Conservation (phyloP, 176 grass and related monocot species). For the Carex scoparia region DNA sequence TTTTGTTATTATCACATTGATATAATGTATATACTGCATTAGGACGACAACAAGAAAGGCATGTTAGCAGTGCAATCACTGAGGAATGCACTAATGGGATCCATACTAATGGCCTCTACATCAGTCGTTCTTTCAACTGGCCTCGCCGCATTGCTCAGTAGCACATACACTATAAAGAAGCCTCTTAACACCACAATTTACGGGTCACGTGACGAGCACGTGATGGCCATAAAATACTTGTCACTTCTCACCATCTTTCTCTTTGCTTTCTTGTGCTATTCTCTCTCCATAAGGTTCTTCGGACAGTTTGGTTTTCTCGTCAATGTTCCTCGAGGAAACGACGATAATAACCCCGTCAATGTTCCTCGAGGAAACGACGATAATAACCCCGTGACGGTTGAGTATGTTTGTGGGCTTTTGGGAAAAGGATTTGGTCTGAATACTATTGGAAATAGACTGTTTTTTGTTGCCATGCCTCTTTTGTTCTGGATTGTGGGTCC, state of each 20-base stretch:
- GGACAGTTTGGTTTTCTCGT: constrained; percentile 68
- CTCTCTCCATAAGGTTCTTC: constrained; percentile 61
- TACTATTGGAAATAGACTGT: too few species aligned
- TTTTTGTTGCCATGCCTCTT: too few species aligned
- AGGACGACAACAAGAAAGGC: constrained; percentile 67
- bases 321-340: constrained; percentile 34
- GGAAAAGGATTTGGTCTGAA: too few species aligned
- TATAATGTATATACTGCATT: background rate
- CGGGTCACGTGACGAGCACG: constrained; percentile 56
- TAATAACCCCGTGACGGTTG: too few species aligned
- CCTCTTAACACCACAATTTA: constrained; percentile 54
- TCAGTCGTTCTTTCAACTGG: constrained; percentile 63
- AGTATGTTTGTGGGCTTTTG: too few species aligned
- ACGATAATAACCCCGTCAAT: background rate
- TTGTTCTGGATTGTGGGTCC: too few species aligned
- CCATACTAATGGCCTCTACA: constrained; percentile 62
- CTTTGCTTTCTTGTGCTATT: constrained; percentile 72
- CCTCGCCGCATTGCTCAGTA: constrained; percentile 69
- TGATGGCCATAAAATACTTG: constrained; percentile 56
- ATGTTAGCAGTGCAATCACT: constrained; percentile 69
- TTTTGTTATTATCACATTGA: background rate
- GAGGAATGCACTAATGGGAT: constrained; percentile 77
- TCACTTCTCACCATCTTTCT: constrained; percentile 54
- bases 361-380: too few species aligned
- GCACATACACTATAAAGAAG: constrained; percentile 83